Evolutionary conservation across 2,329 filamentous ascomycete species (phyloP).

Genomic region (Fusarium ambrosium): DNA sequence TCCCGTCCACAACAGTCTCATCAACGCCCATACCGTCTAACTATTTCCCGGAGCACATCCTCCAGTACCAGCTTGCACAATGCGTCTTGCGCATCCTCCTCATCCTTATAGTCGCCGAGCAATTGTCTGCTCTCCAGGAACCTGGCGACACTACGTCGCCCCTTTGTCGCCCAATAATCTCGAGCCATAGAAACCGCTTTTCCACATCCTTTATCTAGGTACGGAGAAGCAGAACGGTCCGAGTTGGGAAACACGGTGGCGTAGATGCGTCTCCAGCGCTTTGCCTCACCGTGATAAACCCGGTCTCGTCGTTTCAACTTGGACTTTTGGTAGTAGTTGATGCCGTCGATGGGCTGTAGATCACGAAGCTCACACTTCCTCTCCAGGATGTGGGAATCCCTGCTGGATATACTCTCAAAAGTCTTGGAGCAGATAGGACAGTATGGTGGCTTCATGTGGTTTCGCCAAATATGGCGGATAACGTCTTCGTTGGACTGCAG

Average conservation of each 20-base stretch:
- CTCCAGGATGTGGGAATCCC: background rate
- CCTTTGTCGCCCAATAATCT: background rate
- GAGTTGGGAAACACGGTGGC: background rate
- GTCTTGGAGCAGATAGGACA: background rate
- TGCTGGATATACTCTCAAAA: background rate
- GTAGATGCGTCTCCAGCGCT: constrained; percentile 1
- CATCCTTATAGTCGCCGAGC: background rate
- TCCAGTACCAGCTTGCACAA: background rate
- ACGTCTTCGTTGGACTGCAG: background rate
- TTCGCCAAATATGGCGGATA: background rate
- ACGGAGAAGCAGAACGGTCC: background rate
- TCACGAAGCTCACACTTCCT: background rate
- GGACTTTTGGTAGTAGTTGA: background rate
- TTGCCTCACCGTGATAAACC: background rate
- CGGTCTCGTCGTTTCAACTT: background rate
- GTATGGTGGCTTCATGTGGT: background rate
- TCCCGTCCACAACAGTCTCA: background rate
- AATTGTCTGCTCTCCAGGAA: background rate
- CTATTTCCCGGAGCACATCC: background rate
- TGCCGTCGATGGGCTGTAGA: background rate
- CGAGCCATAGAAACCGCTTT: background rate
- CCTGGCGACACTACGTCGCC: background rate
- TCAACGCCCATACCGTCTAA: background rate
- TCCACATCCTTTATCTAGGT: background rate
- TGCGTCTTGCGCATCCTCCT: background rate